Percentiles rank a stretch among this genome's conserved stretches.
Evolutionary conservation across 345 rosid species (phyloP).

Genomic region (Hirschfeldia incana): DNA sequence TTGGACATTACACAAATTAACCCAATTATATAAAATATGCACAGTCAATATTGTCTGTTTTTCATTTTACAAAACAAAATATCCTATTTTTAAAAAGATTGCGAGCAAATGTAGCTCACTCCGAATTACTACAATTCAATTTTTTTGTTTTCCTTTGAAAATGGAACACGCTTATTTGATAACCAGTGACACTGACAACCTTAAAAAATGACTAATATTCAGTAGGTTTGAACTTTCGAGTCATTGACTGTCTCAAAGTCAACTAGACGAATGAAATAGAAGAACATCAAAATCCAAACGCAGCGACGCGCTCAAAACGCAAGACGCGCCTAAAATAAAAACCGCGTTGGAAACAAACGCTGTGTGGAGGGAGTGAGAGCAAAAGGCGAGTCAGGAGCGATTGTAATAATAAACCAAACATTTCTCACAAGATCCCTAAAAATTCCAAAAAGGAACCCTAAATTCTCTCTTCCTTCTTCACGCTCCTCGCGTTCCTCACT

Average conservation of each 20-base stretch:
- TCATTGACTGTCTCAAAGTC: neutral
- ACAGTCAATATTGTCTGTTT: too few relatives aligned
- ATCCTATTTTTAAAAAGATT: too few relatives aligned
- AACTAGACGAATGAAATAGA: neutral
- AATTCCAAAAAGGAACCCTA: slow-evolving; percentile 42
- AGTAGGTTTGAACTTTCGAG: neutral
- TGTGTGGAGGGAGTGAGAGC: slow-evolving; percentile 2
- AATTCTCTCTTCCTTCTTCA: slow-evolving; percentile 38
- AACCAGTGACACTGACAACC: too few relatives aligned
- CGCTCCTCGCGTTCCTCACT: slow-evolving; percentile 43
- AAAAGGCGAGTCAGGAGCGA: slow-evolving; percentile 12
- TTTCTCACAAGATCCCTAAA: slow-evolving; percentile 39
- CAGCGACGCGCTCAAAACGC: slow-evolving; percentile 28
- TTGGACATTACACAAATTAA: too few relatives aligned
- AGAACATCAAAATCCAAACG: neutral
- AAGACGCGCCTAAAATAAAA: slow-evolving; percentile 33
- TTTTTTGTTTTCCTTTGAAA: too few relatives aligned
- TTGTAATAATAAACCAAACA: neutral
- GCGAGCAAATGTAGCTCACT: too few relatives aligned
- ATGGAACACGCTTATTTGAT: too few relatives aligned
- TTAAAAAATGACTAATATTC: too few relatives aligned
- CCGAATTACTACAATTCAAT: too few relatives aligned
- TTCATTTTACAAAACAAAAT: too few relatives aligned
- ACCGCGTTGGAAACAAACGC: slow-evolving; percentile 36
- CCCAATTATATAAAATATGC: too few relatives aligned